phyloP scores from a whole-genome alignment of 805 yeast species.

The Teunomyces tritomae region DNA sequence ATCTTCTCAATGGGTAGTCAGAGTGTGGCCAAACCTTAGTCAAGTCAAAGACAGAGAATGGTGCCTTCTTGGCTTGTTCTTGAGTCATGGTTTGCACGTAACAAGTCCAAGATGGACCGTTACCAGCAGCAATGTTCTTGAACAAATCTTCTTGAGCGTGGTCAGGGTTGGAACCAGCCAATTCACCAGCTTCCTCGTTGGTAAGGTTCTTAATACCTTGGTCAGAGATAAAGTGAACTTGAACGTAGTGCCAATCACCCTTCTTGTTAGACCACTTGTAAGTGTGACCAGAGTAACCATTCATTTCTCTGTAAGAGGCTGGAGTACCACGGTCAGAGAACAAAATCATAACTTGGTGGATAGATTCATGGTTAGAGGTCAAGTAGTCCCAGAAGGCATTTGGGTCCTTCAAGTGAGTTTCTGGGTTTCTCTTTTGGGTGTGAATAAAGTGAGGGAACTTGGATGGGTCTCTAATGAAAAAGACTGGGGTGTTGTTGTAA shows the following conservation, averaged over 20 bases:
- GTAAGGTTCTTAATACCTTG: conserved; percentile 56
- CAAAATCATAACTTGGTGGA: conserved; percentile 70
- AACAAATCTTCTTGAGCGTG: conserved; percentile 77
- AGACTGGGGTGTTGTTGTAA: conserved; percentile 68
- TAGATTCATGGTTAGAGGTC: conserved; percentile 67
- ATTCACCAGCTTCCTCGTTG: conserved; percentile 64
- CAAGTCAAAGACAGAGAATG: conserved; percentile 83
- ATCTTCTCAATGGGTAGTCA: conserved; percentile 52
- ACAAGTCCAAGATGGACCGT: conserved; percentile 80
- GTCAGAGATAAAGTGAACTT: conserved; percentile 68
- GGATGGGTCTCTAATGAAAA: conserved; percentile 61
- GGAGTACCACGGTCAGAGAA: conserved; percentile 86
- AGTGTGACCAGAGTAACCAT: conserved; percentile 83
- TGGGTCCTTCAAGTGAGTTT: conserved; percentile 75
- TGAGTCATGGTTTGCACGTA: conserved; percentile 85
- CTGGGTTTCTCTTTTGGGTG: conserved; percentile 68
- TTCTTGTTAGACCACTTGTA: conserved; percentile 75
- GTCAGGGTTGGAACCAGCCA: conserved; percentile 80
- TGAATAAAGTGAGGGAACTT: conserved; percentile 67
- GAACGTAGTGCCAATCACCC: conserved; percentile 77
- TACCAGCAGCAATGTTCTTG: conserved; percentile 73
- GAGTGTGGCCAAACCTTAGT: conserved; percentile 70
- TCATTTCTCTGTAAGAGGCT: conserved; percentile 69
- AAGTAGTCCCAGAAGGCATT: conserved; percentile 85
- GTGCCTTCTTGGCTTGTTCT: conserved; percentile 69